Base-by-base conservation (phyloP, 2,329 filamentous ascomycete species). In the Nannizziopsis barbatae region DNA sequence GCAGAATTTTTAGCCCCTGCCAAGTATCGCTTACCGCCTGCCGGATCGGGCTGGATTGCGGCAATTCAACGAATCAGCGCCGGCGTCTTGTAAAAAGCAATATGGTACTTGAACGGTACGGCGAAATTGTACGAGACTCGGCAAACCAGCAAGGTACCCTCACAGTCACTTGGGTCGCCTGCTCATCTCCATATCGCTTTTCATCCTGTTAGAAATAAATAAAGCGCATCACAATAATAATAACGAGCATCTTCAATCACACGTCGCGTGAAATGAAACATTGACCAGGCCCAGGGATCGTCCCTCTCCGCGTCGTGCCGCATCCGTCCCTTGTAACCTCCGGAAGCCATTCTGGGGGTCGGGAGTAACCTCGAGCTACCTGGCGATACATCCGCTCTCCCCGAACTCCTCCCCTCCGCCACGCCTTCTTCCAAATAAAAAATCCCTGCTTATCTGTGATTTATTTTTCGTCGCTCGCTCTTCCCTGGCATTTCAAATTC, bases 321-420 rank as follows among this genome's bases (percentile, higher is more conserved):
- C 31, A 12, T 32, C 11, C 22, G 22, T 27, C 22, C 22, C 22
- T 27, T 27, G 22, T 7, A 27, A 27, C 22, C 18, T 30, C 20
- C 8, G 3, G 40, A 30, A 27, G 18, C 20, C 15, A 1, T 17
- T 9, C 33, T 33, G 22, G 32, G 44, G 36, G 36, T 47, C 41
- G 45, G 45, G 18, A 47, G 45, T 47, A 37, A 47, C 45, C 38
- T 27, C 38, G 37, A 47, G 11, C 38, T 42, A 47, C 45, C 36
- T 36, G 15, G 12, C 33, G 15, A 12, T 15, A 36, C 33, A 36
- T n/a, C 33, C 33, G 15, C 10, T 9, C 15, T 15, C 33, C 12
- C 33, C 33, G 33, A 12, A 3, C 4, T 15, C 10, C 12, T 15
- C 12, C 33, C 10, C 33, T 12, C 11, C 15, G 15, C 33, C 15